Percentiles rank a stretch among this genome's conserved stretches.
Conservation (phyloP, 768 basidiomycete species). For the Mycena leptocephala region DNA sequence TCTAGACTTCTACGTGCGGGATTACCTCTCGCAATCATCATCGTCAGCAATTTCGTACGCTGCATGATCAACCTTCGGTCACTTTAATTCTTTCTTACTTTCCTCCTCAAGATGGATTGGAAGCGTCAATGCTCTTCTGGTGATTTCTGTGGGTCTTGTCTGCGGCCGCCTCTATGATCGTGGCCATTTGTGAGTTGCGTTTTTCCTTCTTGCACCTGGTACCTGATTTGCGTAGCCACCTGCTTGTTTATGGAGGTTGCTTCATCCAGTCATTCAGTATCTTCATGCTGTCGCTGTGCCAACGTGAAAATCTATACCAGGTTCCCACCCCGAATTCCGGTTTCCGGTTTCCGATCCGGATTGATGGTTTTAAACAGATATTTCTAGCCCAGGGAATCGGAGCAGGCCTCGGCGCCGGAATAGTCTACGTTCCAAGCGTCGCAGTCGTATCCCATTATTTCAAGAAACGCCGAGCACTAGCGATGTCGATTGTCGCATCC, state of each 20-base stretch:
- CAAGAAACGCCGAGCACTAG: neutral
- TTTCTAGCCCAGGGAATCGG: neutral
- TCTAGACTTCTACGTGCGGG: constrained; percentile 59
- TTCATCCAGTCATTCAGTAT: neutral
- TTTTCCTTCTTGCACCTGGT: neutral
- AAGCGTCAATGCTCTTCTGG: constrained; percentile 62
- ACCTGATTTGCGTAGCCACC: neutral
- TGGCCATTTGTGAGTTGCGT: constrained; percentile 68
- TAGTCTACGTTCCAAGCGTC: neutral
- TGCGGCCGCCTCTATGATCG: constrained; percentile 66
- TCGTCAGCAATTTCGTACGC: constrained; percentile 55
- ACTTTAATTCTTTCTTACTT: constrained; percentile 11
- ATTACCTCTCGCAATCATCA: constrained; percentile 51
- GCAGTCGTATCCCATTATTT: neutral
- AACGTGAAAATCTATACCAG: neutral
- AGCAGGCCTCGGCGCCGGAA: neutral
- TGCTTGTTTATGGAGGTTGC: neutral
- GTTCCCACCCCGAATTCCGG: neutral
- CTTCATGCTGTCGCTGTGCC: neutral
- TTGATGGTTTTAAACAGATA: neutral
- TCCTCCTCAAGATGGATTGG: constrained; percentile 57
- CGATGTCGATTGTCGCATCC: neutral
- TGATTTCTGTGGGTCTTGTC: constrained; percentile 60
- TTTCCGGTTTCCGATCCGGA: neutral
- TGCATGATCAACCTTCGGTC: too few species aligned